Evolutionary conservation across 306 rosid species (phyloP).

Genomic region (Ziziphus jujuba): DNA sequence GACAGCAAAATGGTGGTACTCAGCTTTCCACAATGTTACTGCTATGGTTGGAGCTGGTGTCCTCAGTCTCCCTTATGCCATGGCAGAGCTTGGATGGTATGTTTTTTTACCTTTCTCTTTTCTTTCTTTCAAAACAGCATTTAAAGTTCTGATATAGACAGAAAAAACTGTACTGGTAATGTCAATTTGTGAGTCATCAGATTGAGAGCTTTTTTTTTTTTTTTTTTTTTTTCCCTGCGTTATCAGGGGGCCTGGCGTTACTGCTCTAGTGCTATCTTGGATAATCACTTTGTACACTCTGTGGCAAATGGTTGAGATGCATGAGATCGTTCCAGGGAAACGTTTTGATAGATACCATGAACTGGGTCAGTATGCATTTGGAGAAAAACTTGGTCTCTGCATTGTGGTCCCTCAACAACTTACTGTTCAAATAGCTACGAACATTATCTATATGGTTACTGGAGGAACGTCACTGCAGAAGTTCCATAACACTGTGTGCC

Average conservation of each 20-base stretch:
- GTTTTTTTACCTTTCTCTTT: slow-evolving; percentile 8
- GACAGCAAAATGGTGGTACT: no score
- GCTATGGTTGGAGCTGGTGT: no score
- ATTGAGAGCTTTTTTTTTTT: no score
- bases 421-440: slow-evolving; percentile 40
- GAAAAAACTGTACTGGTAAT: background rate
- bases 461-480: slow-evolving; percentile 58
- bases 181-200: background rate
- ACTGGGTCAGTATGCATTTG: slow-evolving; percentile 58
- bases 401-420: no score
- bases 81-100: no score
- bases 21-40: no score
- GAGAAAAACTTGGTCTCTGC: no score
- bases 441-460: slow-evolving; percentile 59
- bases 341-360: slow-evolving; percentile 63
- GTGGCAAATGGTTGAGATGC: slow-evolving; percentile 76
- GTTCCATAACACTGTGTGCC: slow-evolving; percentile 37
- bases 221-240: no score
- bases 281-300: no score
- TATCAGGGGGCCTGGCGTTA: no score
- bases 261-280: no score
- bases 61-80: no score
- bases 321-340: slow-evolving; percentile 58
- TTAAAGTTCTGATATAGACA: background rate
- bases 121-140: background rate